Evolutionary conservation across 2,329 filamentous ascomycete genomes (phyloP), one percentile per base, ranked within the genome.

Genomic region (Davidsoniella virescens): DNA sequence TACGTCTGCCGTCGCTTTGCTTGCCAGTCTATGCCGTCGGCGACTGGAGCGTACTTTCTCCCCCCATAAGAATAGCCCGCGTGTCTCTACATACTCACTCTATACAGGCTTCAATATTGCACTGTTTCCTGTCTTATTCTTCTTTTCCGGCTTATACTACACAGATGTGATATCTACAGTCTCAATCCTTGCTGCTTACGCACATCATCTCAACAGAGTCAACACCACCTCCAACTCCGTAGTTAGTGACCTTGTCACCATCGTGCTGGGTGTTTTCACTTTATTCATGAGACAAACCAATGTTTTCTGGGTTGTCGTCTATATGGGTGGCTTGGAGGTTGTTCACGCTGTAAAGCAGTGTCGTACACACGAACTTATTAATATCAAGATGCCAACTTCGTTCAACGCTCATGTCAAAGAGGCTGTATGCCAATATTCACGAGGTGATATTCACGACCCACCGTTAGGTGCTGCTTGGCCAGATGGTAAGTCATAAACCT

Each of bases 131-230:
- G 77, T 88, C 0, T 63, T 98, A 0, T 95, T 94, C 70, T 98
- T 98, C 72, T 98, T 98, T 64, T 92, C 87, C 0, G 87, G 78
- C 0, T 69, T 98, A 6, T 98, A 94, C 64, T 98, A 98, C 63
- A 98, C 92, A 0, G 92, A 98, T 63, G 75, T 95, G 2, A 71
- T 84, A 47, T 93, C 90, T 0, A 84, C 87, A 0, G 69, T 84
- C 6, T 72, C 79, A 1, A 85, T 95, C 0, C 66, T 95, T 7
- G 62, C 78, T 2, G 76, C 78, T 1, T 92, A 88, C 59, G 67
- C 73, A 36, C 68, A 73, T 50, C 73, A 75, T 54, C 62, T 79
- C 4, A 54, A 60, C 20, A 70, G 75, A 14, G 55, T 73, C 2
- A 52, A 55, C 29, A 54, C 58, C 9, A 47, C 44, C 5, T 16